Evolutionary conservation across 106 monocot genomes (phyloP).

Genomic region (Amphibolis antarctica): DNA sequence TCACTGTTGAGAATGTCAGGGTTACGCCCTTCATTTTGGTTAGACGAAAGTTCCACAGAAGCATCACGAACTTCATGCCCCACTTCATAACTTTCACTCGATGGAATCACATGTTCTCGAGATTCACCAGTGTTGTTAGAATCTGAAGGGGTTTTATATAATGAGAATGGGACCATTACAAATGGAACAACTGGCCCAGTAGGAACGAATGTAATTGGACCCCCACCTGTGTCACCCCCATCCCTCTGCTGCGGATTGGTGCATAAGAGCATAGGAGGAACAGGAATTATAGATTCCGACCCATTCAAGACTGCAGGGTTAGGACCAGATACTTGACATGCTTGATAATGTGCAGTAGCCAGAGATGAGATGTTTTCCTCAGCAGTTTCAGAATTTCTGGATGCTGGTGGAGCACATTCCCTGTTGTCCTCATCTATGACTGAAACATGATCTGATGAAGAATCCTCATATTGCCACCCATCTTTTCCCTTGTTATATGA

Average conservation of each 20-base stretch:
- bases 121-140: not conserved
- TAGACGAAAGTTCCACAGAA: constrained; percentile 15
- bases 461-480: constrained; percentile 32
- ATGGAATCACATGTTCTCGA: constrained; percentile 1
- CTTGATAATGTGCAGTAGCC: constrained; percentile 7
- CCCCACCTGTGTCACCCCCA: constrained; percentile 33
- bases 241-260: constrained; percentile 25
- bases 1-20: constrained; percentile 70
- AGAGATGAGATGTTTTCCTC: constrained; percentile 18
- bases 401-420: constrained; percentile 29
- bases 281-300: constrained; percentile 28
- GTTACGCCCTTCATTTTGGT: constrained; percentile 29
- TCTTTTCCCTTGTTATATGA: constrained; percentile 24
- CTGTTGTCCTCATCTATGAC: constrained; percentile 29
- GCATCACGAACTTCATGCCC: constrained; percentile 18
- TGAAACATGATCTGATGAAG: constrained; percentile 29
- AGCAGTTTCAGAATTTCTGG: constrained; percentile 14
- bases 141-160: not conserved
- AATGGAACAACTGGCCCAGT: constrained; percentile 68
- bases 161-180: not conserved
- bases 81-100: constrained; percentile 23
- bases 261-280: constrained; percentile 31
- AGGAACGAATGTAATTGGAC: constrained; percentile 43
- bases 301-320: constrained; percentile 24
- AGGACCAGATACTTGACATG: constrained; percentile 26